Percentiles rank a stretch among this genome's conserved stretches.
phyloP scores from a whole-genome alignment of 805 yeast genomes.

The Yamadazyma ubonensis region DNA sequence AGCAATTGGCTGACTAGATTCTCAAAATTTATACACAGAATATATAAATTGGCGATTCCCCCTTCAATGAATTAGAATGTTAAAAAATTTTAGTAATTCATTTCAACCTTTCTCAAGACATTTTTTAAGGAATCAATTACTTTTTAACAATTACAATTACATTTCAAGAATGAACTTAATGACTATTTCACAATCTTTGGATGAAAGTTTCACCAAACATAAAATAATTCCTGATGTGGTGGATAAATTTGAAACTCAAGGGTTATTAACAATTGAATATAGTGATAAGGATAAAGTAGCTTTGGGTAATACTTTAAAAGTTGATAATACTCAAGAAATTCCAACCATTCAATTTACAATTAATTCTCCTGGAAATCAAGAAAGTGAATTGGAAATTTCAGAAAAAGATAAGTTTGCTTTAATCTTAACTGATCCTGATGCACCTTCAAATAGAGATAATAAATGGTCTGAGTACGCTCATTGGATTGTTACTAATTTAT shows the following conservation, averaged over 20 bases:
- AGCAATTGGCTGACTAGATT: slow-evolving; percentile 2
- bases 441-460: slow-evolving; percentile 78
- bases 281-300: slow-evolving; percentile 59
- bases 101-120: slow-evolving; percentile 7
- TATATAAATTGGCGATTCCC: slow-evolving; percentile 1
- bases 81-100: slow-evolving; percentile 4
- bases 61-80: slow-evolving; percentile 6
- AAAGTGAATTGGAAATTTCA: slow-evolving; percentile 41
- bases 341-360: slow-evolving; percentile 71
- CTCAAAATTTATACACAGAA: background rate
- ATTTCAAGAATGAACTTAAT: slow-evolving; percentile 40
- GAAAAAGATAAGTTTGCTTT: slow-evolving; percentile 61
- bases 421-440: slow-evolving; percentile 90
- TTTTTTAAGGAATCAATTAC: slow-evolving; percentile 3
- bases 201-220: slow-evolving; percentile 49
- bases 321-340: slow-evolving; percentile 60
- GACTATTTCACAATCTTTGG: slow-evolving; percentile 55
- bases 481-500: slow-evolving; percentile 59
- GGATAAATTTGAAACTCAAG: slow-evolving; percentile 49
- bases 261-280: slow-evolving; percentile 63
- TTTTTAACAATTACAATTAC: slow-evolving; percentile 4
- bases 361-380: slow-evolving; percentile 41
- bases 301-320: slow-evolving; percentile 71
- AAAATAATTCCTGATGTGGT: slow-evolving; percentile 54
- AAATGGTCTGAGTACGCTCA: slow-evolving; percentile 90